Base-by-base conservation (phyloP, 2,329 filamentous ascomycete species). In the Calonectria ilicicola region DNA sequence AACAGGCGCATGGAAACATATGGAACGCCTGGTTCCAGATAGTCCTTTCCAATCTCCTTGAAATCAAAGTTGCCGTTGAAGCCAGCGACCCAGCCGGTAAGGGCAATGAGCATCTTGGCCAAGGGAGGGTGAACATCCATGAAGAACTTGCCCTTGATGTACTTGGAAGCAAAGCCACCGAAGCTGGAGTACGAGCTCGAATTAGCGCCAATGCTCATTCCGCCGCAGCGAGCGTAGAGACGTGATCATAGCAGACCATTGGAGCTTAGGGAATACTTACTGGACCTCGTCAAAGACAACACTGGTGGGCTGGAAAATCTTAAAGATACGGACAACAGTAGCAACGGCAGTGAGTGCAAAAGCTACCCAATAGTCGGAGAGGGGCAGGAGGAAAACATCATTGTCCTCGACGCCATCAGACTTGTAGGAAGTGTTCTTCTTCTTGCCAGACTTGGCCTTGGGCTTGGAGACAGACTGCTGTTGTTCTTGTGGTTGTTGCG, bases 61-160 rank as follows among this genome's bases (percentile, higher is more conserved):
- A 99, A 99, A 84, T 98, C 97, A 83, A 99, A 99, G 75, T 95
- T 90, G 76, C 97, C 97, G 82, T 98, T 91, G 84, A 98, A 99
- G 67, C 97, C 97, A 80, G 96, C 97, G 75, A 98, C 86, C 93
- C 94, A 99, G 79, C 96, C 97, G 75, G 96, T 95, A 73, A 99
- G 91, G 65, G 97, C 98, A 81, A 99, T 96, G 78, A 99, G 92
- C 83, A 99, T 91, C 88, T 99, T 99, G 77, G 97, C 97, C 73
- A 99, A 90, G 56, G 97, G 97, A 38, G 97, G 97, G 83, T 99
- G 97, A n/a, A 99, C 97, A 83, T 99, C 97, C 97, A 99, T 99
- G 85, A 99, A 99, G 90, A 99, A 99, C 83, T 90, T 93, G 81
- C 97, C 97, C 89, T 99, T 98, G 90, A 99, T 98, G 85, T 99